Base-by-base conservation (phyloP, 129 eudicot species). In the Saposhnikovia divaricata region DNA sequence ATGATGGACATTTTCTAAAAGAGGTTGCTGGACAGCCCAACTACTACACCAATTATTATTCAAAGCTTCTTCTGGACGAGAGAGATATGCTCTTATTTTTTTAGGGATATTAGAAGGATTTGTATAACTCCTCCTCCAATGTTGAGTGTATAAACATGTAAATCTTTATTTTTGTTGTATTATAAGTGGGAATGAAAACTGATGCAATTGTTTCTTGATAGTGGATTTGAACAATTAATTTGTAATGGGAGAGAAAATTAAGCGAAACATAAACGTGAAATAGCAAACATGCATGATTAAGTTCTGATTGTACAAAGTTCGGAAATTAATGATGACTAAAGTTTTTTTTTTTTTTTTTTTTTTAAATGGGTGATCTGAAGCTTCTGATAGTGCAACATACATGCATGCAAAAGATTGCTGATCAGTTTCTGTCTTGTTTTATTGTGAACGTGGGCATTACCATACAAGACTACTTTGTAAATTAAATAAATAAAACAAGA, bases 1-100 rank as follows among this genome's bases (percentile, higher is more conserved):
- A 82, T 91, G 93, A 89, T 91, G 83, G 84, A 87, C 51, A 72
- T 89, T 47, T 91, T 85, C 0, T 85, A 11, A 28, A 46, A 75
- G 2, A 27, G 18, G 59, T 75, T 44, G 57, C 38, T 6, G 78
- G 37, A 46, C 61, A 46, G 42, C 59, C 42, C 59, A 75, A 46
- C 40, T 15, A 11, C 51, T 46, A 2, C 10, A 4, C 25, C 28
- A 1, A 46, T 73, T 73, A 73, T 43, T n/a, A 0, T 73, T n/a
- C 5, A 18, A 19, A 39, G 12, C 48, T 72, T 39, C 76, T 25
- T 43, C 2, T 5, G 16, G 14, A n/a, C 12, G 28, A 43, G 46
- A 38, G 13, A 40, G 14, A 39, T 31, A 31, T 31, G 1, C 34
- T 31, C 34, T 31, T 31, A 31, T 31, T 31, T 31, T 31, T 61